A percentile compares a stretch with the other conserved stretches of the same genome.
Conservation (phyloP, 164 flowering plant genomes). For the Malania oleifera region DNA sequence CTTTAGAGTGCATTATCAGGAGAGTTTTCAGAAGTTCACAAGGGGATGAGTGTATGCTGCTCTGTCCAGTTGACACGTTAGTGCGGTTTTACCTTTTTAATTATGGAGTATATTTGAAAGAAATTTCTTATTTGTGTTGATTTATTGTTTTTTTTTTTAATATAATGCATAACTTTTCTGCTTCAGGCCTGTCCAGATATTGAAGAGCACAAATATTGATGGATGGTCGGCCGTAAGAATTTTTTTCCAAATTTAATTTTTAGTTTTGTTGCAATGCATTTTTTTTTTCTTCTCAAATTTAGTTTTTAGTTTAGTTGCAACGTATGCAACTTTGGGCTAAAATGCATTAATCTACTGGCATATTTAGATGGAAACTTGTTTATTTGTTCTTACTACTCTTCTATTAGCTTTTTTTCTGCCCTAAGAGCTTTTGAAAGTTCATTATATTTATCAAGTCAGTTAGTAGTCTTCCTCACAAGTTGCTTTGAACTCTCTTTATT, state of each 20-base stretch:
- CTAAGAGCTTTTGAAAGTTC: background rate
- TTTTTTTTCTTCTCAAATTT: no score
- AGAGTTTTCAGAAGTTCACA: constrained; percentile 71
- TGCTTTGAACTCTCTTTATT: no score
- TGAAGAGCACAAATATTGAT: constrained; percentile 82
- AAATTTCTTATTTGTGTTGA: background rate
- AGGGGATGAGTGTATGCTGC: constrained; percentile 80
- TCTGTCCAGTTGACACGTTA: constrained; percentile 93
- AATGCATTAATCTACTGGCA: no score
- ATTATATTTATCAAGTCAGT: background rate
- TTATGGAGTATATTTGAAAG: background rate
- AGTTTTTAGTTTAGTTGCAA: no score
- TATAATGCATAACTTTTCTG: constrained; percentile 11
- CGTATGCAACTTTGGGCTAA: no score
- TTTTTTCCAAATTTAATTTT: background rate
- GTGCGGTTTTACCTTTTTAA: constrained; percentile 19
- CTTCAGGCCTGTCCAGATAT: constrained; percentile 87
- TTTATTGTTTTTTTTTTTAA: background rate
- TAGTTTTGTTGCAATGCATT: background rate
- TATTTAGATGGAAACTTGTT: no score
- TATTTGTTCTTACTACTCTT: no score
- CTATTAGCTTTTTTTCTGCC: background rate
- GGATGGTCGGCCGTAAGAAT: constrained; percentile 96
- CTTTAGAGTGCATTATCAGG: constrained; percentile 81
- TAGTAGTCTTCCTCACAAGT: background rate